Percentiles rank a stretch among this genome's conserved stretches.
These are phyloP conservation scores for Plasmodium fragile DNA, from an alignment of 169 alveolate genomes.

Conservation along the genomic window DNA sequence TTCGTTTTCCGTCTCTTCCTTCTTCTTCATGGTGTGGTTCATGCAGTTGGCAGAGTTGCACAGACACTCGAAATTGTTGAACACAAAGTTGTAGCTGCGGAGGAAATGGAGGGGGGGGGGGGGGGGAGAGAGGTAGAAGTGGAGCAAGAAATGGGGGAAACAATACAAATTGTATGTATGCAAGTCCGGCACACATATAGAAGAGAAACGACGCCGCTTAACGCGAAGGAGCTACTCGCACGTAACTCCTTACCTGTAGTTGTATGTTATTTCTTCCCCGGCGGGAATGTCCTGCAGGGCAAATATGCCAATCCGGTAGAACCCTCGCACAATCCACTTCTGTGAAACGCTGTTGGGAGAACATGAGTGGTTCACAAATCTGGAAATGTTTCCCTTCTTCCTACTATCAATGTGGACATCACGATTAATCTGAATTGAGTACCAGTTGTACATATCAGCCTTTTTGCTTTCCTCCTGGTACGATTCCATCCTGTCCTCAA, in stretches of 20 bases:
- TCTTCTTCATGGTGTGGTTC: conserved; percentile 14
- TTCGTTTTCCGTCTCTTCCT: conserved; percentile 17
- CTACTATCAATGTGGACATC: conserved; percentile 97
- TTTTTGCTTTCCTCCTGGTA: conserved; percentile 78
- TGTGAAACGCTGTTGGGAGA: conserved; percentile 98
- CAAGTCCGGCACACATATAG: background rate
- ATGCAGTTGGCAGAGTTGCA: conserved; percentile 41
- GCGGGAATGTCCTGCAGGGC: conserved; percentile 93
- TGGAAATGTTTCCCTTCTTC: conserved; percentile 95
- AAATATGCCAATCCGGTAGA: conserved; percentile 96
- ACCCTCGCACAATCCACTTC: conserved; percentile 96
- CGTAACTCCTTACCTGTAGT: conserved; percentile 92
- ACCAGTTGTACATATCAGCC: conserved; percentile 87
- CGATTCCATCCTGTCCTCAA: conserved; percentile 71
- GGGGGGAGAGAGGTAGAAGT: background rate
- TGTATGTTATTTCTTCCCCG: conserved; percentile 97
- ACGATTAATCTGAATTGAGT: conserved; percentile 88
- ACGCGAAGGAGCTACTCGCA: background rate
- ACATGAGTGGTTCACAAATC: conserved; percentile 98
- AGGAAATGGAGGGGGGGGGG: background rate
- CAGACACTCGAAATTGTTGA: conserved; percentile 44
- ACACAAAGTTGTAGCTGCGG: conserved; percentile 43
- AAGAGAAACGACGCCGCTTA: no score
- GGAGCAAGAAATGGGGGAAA: background rate
- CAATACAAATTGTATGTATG: background rate